A percentile compares a stretch with the other conserved stretches of the same genome.
Evolutionary conservation across 805 yeast genomes (phyloP).

Genomic region (Saturnispora sekii): DNA sequence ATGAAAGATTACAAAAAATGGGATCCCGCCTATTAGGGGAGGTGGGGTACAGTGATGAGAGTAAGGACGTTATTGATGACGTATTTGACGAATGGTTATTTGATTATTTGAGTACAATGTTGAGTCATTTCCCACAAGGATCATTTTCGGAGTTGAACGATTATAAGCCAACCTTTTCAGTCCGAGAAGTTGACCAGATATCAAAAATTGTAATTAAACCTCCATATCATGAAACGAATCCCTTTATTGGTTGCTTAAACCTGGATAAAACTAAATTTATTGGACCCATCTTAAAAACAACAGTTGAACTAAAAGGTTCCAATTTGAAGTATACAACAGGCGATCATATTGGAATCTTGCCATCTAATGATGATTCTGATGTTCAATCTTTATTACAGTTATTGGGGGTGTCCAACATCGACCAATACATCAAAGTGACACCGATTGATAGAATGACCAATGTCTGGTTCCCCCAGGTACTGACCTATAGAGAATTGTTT

Average conservation of each 20-base stretch:
- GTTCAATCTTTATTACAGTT: slow-evolving; percentile 52
- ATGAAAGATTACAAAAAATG: slow-evolving; percentile 40
- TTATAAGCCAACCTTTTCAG: slow-evolving; percentile 54
- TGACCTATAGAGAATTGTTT: slow-evolving; percentile 67
- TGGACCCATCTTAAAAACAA: slow-evolving; percentile 61
- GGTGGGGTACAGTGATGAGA: slow-evolving; percentile 87
- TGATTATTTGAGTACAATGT: slow-evolving; percentile 45
- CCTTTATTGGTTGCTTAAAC: slow-evolving; percentile 57
- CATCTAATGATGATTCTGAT: slow-evolving; percentile 64
- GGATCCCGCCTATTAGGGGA: slow-evolving; percentile 56
- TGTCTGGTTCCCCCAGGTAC: slow-evolving; percentile 56
- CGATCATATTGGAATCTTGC: slow-evolving; percentile 88
- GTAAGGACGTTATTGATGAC: slow-evolving; percentile 81
- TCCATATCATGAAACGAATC: slow-evolving; percentile 30
- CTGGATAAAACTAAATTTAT: slow-evolving; percentile 41
- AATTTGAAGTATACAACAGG: slow-evolving; percentile 80
- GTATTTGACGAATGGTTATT: slow-evolving; percentile 89
- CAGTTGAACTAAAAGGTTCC: slow-evolving; percentile 52
- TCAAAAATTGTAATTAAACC: slow-evolving; percentile 11
- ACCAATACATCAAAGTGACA: slow-evolving; percentile 46
- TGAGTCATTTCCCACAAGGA: background rate
- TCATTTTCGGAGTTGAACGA: slow-evolving; percentile 4
- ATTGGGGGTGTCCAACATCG: slow-evolving; percentile 43
- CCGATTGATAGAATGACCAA: slow-evolving; percentile 48
- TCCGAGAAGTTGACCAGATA: slow-evolving; percentile 21